Evolutionary conservation across 352 stramenopile genomes (phyloP).

Genomic region (Globisporangium takayamanum): DNA sequence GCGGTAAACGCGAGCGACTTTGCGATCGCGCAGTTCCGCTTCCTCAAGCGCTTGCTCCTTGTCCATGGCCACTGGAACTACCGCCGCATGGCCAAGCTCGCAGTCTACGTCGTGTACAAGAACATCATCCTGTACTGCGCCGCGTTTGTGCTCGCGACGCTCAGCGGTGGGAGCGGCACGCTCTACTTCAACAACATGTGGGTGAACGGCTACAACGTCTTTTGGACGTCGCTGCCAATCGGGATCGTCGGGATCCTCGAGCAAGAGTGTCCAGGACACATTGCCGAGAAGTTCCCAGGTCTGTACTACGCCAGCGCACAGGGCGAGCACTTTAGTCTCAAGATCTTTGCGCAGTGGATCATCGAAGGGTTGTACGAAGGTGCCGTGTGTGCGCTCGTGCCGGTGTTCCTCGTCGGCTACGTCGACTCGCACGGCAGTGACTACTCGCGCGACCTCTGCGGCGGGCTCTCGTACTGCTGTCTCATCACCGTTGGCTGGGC

Average conservation of each 20-base stretch:
- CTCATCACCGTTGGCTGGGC: constrained; percentile 75
- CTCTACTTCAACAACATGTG: constrained; percentile 89
- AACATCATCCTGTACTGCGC: constrained; percentile 91
- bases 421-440: constrained; percentile 56
- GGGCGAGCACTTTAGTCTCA: constrained; percentile 75
- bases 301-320: constrained; percentile 78
- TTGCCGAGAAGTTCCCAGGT: constrained; percentile 70
- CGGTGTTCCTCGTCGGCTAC: constrained; percentile 44
- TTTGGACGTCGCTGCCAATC: constrained; percentile 93
- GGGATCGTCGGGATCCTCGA: constrained; percentile 70
- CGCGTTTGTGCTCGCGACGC: constrained; percentile 85
- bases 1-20: constrained; percentile 98
- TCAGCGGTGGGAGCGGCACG: constrained; percentile 66
- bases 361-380: constrained; percentile 75
- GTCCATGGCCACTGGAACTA: constrained; percentile 99
- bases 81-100: constrained; percentile 92
- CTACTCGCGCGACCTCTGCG: constrained; percentile 64
- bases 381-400: constrained; percentile 58
- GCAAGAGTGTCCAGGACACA: constrained; percentile 64
- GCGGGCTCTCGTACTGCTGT: constrained; percentile 69
- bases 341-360: constrained; percentile 81
- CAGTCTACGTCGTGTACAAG: constrained; percentile 99
- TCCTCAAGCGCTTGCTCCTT: constrained; percentile 93
- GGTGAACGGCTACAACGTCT: constrained; percentile 95
- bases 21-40: constrained; percentile 97